Conservation (phyloP, 139 green algal species). For the Coelastrella sp. region DNA sequence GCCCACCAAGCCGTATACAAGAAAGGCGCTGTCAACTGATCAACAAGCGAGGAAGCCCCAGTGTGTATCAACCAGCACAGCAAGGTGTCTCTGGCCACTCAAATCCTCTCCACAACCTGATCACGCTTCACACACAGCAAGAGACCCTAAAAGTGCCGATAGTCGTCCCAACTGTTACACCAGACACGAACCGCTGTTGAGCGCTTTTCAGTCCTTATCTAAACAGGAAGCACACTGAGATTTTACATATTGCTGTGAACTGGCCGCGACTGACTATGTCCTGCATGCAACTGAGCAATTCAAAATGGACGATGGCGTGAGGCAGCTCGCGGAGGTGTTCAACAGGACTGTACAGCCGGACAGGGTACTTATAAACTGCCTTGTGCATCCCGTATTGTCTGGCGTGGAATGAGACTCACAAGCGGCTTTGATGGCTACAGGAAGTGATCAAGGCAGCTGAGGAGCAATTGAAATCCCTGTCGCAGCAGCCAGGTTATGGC, state of each 20-base stretch:
- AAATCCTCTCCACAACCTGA: too few relatives aligned
- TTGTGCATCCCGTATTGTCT: neutral
- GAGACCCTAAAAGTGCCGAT: too few relatives aligned
- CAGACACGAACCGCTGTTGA: neutral
- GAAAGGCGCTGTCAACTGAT: too few relatives aligned
- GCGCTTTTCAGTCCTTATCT: too few relatives aligned
- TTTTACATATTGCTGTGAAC: too few relatives aligned
- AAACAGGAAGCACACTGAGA: too few relatives aligned
- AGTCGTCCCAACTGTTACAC: neutral
- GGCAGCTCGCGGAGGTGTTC: conserved; percentile 64
- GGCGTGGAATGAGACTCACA: neutral
- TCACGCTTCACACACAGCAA: too few relatives aligned
- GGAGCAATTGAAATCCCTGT: conserved; percentile 76
- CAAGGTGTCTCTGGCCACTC: too few relatives aligned
- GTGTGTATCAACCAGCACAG: too few relatives aligned
- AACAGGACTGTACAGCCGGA: conserved; percentile 59
- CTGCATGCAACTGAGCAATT: neutral
- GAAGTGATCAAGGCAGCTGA: conserved; percentile 87
- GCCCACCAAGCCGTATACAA: too few relatives aligned
- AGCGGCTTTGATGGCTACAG: conserved; percentile 58
- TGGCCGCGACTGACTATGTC: neutral
- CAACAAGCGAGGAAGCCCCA: too few relatives aligned
- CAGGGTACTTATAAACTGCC: conserved; percentile 25
- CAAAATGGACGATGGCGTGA: conserved; percentile 47
- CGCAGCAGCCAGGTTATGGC: conserved; percentile 79